These are phyloP conservation scores for Suillus americanus DNA, from an alignment of 768 basidiomycete species.

Conservation along the genomic window DNA sequence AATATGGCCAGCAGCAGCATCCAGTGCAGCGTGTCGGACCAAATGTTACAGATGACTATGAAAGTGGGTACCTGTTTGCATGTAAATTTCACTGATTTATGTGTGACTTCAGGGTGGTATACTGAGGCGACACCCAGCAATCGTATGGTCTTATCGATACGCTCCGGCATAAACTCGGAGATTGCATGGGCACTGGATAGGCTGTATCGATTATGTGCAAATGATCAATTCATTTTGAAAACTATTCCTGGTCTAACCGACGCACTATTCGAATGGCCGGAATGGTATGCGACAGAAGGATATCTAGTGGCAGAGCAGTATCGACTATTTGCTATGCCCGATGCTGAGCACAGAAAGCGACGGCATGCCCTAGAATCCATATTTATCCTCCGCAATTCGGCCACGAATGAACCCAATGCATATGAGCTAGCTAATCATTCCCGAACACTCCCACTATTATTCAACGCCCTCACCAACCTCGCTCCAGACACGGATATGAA, in stretches of 20 bases:
- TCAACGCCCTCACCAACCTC: constrained; percentile 64
- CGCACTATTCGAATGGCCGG: constrained; percentile 85
- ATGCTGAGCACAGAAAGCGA: constrained; percentile 51
- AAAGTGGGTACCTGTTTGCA: constrained; percentile 48
- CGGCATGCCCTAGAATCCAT: constrained; percentile 84
- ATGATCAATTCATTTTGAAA: constrained; percentile 73
- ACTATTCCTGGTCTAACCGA: constrained; percentile 78
- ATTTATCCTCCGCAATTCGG: constrained; percentile 83
- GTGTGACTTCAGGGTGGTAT: constrained; percentile 65
- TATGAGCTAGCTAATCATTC: constrained; percentile 56
- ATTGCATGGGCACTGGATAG: constrained; percentile 89
- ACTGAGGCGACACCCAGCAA: constrained; percentile 79
- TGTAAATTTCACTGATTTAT: constrained; percentile 9
- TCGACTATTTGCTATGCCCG: constrained; percentile 56
- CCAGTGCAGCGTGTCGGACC: constrained; percentile 29
- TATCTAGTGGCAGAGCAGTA: constrained; percentile 43
- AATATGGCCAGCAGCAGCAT: constrained; percentile 22
- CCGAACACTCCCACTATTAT: constrained; percentile 64
- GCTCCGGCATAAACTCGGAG: constrained; percentile 80
- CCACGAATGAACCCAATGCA: constrained; percentile 68
- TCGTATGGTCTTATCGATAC: constrained; percentile 87
- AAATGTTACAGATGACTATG: constrained; percentile 71
- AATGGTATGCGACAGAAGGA: constrained; percentile 75
- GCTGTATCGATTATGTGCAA: constrained; percentile 75
- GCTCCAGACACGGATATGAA: constrained; percentile 63